phyloP scores from a whole-genome alignment of 1,284 basidiomycete species.

The Phenoliferia sp. region DNA sequence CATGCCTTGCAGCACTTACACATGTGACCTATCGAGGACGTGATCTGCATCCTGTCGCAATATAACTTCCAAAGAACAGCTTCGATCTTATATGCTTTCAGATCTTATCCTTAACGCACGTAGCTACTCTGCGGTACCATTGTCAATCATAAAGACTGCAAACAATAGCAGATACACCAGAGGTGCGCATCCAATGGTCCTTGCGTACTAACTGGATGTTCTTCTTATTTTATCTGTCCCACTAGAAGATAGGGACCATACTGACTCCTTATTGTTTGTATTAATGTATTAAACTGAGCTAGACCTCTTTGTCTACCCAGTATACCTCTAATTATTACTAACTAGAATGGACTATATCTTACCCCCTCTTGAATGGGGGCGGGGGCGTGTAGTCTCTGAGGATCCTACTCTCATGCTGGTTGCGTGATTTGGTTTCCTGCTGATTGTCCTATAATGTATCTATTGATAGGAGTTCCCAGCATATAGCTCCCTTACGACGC shows the following conservation, averaged over 20 bases:
- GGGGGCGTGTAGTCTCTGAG: too few relatives aligned
- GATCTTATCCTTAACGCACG: conserved; percentile 31
- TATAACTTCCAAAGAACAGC: conserved; percentile 19
- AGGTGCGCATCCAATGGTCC: conserved; percentile 24
- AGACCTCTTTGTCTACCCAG: too few relatives aligned
- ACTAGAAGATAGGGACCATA: conserved; percentile 31
- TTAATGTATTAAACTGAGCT: too few relatives aligned
- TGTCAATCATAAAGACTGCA: not conserved
- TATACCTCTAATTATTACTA: too few relatives aligned
- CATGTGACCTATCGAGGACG: conserved; percentile 18
- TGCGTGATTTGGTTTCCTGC: too few relatives aligned
- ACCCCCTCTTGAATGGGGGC: too few relatives aligned
- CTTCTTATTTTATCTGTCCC: conserved; percentile 21
- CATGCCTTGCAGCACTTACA: conserved; percentile 12
- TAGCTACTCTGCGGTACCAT: conserved; percentile 31
- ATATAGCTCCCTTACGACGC: too few relatives aligned
- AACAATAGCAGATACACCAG: conserved; percentile 29
- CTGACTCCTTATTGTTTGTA: too few relatives aligned
- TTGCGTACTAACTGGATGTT: conserved; percentile 27
- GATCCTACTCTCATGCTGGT: too few relatives aligned
- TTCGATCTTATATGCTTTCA: conserved; percentile 33
- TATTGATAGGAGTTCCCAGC: too few relatives aligned
- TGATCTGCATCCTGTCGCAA: conserved; percentile 20
- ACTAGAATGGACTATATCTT: too few relatives aligned
- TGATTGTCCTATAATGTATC: too few relatives aligned